A percentile compares a stretch with the other conserved stretches of the same genome.
Conservation (phyloP, 1,284 basidiomycete species). For the Tausonia pullulans region DNA sequence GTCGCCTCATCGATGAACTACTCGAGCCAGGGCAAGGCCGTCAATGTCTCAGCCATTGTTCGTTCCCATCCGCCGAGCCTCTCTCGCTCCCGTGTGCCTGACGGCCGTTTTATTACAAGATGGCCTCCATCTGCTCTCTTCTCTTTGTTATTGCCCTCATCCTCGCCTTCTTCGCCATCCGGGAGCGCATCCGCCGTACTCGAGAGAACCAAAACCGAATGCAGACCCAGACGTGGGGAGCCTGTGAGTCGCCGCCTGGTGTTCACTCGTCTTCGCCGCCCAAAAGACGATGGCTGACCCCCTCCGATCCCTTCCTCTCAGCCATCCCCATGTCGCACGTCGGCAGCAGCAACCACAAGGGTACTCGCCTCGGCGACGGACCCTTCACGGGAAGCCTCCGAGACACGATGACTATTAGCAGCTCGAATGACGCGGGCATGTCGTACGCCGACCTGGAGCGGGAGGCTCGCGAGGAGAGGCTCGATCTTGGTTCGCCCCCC, state of each 20-base stretch:
- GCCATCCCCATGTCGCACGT: no score
- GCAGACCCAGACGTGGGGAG: neutral
- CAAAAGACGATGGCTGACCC: neutral
- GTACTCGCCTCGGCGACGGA: no score
- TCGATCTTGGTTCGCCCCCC: conserved; percentile 1
- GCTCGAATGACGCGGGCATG: no score
- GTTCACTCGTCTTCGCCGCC: neutral
- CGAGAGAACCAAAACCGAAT: neutral
- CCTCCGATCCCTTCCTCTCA: neutral
- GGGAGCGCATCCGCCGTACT: neutral
- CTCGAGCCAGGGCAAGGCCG: neutral
- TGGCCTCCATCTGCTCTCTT: conserved; percentile 8
- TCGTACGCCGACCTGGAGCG: neutral
- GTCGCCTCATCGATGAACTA: neutral
- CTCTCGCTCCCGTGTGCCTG: neutral
- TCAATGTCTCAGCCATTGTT: conserved; percentile 9
- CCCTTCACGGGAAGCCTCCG: no score
- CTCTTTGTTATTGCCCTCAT: conserved; percentile 1
- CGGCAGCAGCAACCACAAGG: no score
- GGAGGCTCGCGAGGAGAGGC: conserved; percentile 10
- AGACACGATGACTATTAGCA: no score
- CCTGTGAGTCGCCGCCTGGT: neutral
- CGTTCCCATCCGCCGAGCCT: neutral
- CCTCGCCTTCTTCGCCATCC: conserved; percentile 3
- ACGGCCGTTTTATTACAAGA: neutral